Conservation (phyloP, 768 basidiomycete species). For the Psilocybe cyanescens region DNA sequence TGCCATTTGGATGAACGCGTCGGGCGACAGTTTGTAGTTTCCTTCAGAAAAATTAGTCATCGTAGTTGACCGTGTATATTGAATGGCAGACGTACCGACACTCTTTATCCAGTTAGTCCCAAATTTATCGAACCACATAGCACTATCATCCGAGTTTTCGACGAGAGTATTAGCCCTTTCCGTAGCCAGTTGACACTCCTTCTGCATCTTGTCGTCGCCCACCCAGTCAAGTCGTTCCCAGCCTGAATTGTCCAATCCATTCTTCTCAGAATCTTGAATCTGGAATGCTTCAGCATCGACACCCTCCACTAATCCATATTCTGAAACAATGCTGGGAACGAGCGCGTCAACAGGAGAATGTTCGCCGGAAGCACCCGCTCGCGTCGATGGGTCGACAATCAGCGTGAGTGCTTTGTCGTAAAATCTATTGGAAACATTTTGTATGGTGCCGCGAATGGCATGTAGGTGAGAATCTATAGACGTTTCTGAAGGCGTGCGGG, state of each 20-base stretch:
- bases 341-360: constrained; percentile 91
- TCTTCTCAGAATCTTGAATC: constrained; percentile 5
- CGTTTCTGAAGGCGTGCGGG: constrained; percentile 38
- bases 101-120: constrained; percentile 88
- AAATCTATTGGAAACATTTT: constrained; percentile 79
- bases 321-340: constrained; percentile 84
- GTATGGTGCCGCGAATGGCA: constrained; percentile 64
- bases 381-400: constrained; percentile 82
- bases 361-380: constrained; percentile 88
- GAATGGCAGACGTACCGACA: constrained; percentile 47
- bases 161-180: constrained; percentile 60
- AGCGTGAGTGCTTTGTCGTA: constrained; percentile 88
- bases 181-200: constrained; percentile 63
- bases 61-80: background rate
- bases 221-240: constrained; percentile 81
- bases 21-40: constrained; percentile 57
- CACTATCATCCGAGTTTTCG: constrained; percentile 81
- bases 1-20: constrained; percentile 90
- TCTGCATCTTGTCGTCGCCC: constrained; percentile 57
- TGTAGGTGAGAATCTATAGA: constrained; percentile 74
- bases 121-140: constrained; percentile 82
- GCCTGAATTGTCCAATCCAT: constrained; percentile 23
- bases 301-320: constrained; percentile 77
- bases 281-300: constrained; percentile 55
- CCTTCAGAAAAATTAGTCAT: constrained; percentile 6